Conservation (phyloP, 257 asterid genomes). For the Gynochthodes officinalis region DNA sequence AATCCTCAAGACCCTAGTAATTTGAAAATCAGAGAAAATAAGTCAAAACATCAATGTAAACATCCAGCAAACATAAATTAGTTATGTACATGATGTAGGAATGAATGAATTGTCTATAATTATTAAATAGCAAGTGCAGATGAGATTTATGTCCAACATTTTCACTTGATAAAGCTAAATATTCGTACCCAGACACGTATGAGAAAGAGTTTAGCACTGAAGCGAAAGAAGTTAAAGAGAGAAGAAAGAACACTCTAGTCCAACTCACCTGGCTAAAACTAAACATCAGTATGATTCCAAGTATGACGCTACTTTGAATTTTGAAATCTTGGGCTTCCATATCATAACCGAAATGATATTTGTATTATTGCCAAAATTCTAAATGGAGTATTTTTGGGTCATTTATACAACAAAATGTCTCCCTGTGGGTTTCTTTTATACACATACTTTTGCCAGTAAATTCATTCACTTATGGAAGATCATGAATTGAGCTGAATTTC, state of each 20-base stretch:
- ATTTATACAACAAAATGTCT: background rate
- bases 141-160: background rate
- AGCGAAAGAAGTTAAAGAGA: background rate
- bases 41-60: background rate
- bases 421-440: background rate
- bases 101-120: background rate
- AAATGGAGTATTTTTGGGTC: background rate
- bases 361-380: background rate
- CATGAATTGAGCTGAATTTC: background rate
- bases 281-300: constrained; percentile 3
- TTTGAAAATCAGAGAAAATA: background rate
- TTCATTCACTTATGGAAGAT: background rate
- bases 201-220: background rate
- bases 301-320: constrained; percentile 1
- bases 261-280: constrained; percentile 14
- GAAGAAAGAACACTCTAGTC: background rate
- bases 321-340: constrained; percentile 10
- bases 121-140: background rate
- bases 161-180: background rate
- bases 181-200: background rate
- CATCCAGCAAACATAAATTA: background rate
- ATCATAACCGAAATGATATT: background rate
- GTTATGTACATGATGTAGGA: background rate
- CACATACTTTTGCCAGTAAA: background rate
- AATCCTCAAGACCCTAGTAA: constrained; percentile 41